Percentiles rank a stretch among this genome's conserved stretches.
Evolutionary conservation across 2,329 filamentous ascomycete species (phyloP).

Genomic region (Arthrobotrys musiformis): DNA sequence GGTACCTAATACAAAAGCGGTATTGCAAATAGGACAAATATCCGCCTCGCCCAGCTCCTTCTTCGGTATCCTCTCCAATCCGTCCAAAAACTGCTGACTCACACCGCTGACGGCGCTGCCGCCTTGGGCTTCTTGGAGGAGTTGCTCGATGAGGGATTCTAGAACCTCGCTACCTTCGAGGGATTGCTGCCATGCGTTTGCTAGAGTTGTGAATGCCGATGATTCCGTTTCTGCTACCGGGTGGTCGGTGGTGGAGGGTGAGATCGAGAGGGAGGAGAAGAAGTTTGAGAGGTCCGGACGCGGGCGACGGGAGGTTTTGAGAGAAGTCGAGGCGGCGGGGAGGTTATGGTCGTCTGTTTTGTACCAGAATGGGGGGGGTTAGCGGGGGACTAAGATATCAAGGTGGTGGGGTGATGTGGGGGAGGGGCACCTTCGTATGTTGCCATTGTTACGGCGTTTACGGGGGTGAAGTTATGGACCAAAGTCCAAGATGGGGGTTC

Average conservation of each 20-base stretch:
- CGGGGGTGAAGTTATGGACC: not conserved
- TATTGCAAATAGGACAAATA: constrained; percentile 59
- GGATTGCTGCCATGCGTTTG: constrained; percentile 43
- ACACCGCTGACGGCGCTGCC: constrained; percentile 53
- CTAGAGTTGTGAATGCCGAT: constrained; percentile 44
- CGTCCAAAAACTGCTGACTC: constrained; percentile 57
- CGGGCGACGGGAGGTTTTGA: constrained; percentile 47
- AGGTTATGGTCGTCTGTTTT: constrained; percentile 59
- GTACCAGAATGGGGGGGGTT: no score
- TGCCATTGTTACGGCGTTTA: constrained; percentile 16
- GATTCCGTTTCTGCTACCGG: no score
- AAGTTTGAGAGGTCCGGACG: constrained; percentile 57
- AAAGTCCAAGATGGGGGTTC: not conserved
- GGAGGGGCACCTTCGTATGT: constrained; percentile 56
- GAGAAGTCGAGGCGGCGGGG: constrained; percentile 28
- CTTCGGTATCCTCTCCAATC: constrained; percentile 57
- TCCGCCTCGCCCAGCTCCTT: constrained; percentile 58
- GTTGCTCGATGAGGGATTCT: constrained; percentile 55
- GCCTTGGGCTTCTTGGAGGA: constrained; percentile 52
- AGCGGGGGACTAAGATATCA: no score
- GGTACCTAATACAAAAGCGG: constrained; percentile 56
- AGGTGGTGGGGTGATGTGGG: constrained; percentile 10
- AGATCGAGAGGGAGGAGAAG: constrained; percentile 53
- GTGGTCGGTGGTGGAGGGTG: not conserved
- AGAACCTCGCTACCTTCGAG: constrained; percentile 44